These are phyloP conservation scores for Globisporangium paroecandrum DNA, from an alignment of 352 stramenopile genomes.

Conservation along the genomic window DNA sequence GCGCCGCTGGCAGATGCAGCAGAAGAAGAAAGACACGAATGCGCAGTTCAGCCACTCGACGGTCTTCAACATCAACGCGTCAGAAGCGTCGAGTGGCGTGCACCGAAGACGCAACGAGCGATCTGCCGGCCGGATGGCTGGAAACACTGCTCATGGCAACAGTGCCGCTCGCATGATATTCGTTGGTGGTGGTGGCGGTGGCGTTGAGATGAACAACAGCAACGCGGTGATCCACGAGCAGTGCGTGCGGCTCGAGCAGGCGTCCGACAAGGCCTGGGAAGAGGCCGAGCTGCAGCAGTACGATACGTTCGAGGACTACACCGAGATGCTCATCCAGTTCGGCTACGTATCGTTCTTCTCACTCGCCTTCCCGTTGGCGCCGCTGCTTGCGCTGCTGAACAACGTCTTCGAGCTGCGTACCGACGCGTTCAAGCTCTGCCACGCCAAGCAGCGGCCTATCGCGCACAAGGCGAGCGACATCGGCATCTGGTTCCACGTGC, in stretches of 20 bases:
- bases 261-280: constrained; percentile 83
- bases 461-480: constrained; percentile 92
- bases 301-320: constrained; percentile 95
- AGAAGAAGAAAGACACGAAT: constrained; percentile 60
- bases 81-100: not conserved
- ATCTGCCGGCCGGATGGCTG: not conserved
- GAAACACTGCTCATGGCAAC: not conserved
- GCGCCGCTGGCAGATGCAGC: constrained; percentile 36
- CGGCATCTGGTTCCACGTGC: constrained; percentile 83
- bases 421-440: constrained; percentile 94
- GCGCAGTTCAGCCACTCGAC: constrained; percentile 57
- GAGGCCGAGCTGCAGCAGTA: constrained; percentile 89
- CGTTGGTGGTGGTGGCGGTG: no score
- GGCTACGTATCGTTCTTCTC: constrained; percentile 96
- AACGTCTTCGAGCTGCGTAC: constrained; percentile 92
- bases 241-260: constrained; percentile 77
- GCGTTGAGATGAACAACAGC: constrained; percentile 15
- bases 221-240: constrained; percentile 75
- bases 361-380: constrained; percentile 92
- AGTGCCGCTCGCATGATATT: not conserved
- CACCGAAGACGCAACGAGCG: constrained; percentile 18
- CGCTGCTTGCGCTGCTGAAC: constrained; percentile 91
- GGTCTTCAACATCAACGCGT: constrained; percentile 42
- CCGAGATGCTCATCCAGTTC: constrained; percentile 93
- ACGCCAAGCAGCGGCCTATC: constrained; percentile 87